Evolutionary conservation across 495 filamentous ascomycete species (phyloP).

Genomic region (Penicillium angulare): DNA sequence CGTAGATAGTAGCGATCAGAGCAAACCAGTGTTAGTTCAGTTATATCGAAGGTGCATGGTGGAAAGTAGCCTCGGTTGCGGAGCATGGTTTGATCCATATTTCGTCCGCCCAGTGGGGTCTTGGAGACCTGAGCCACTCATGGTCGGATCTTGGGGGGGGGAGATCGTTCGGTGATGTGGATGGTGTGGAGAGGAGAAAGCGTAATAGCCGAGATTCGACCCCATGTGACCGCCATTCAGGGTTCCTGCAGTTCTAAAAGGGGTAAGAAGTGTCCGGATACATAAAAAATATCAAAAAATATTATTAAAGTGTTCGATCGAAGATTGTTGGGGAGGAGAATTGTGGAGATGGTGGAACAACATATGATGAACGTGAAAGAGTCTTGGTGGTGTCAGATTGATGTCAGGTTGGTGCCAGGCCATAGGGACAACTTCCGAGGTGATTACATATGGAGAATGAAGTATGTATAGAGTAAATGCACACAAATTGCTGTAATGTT

Average conservation of each 20-base stretch:
- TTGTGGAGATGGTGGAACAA: not conserved
- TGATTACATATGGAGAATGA: too few relatives aligned
- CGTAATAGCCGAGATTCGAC: constrained; percentile 18
- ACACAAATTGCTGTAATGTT: too few relatives aligned
- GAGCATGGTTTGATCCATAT: not conserved
- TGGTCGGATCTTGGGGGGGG: not conserved
- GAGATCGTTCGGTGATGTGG: not conserved
- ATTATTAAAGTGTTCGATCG: not conserved
- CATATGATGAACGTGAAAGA: not conserved
- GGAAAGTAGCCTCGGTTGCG: constrained; percentile 11
- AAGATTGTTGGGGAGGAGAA: not conserved
- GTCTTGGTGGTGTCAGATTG: too few relatives aligned
- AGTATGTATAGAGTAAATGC: too few relatives aligned
- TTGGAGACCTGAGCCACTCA: not conserved
- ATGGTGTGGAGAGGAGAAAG: not conserved
- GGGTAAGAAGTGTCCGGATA: constrained; percentile 7
- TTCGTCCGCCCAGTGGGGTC: not conserved
- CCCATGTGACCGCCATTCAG: constrained; percentile 20
- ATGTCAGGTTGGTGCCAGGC: too few relatives aligned
- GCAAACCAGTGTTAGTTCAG: not conserved
- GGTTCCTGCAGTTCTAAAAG: not conserved
- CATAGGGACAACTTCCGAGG: too few relatives aligned
- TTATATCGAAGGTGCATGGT: not conserved
- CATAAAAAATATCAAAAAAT: too few relatives aligned
- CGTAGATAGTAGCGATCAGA: not conserved